A percentile compares a stretch with the other conserved stretches of the same genome.
Evolutionary conservation across 768 basidiomycete species (phyloP).

Genomic region (Tephrocybe sp.): DNA sequence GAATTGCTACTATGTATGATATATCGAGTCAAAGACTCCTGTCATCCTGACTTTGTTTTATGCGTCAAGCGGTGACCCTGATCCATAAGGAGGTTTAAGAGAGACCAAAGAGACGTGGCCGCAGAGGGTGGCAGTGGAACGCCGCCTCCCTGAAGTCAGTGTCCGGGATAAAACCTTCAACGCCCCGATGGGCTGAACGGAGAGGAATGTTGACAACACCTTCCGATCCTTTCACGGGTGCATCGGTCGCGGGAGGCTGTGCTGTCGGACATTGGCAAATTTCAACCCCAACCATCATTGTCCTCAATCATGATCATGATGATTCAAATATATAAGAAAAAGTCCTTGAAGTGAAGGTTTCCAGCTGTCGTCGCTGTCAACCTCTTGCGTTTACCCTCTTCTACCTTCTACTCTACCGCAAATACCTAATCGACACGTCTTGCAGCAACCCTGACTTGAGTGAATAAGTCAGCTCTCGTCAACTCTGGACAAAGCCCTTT

Average conservation of each 20-base stretch:
- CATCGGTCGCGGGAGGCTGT: constrained; percentile 4
- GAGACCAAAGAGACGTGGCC: neutral
- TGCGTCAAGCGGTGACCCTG: neutral
- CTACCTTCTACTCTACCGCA: neutral
- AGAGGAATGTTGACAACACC: too few species aligned
- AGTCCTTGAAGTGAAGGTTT: neutral
- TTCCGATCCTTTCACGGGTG: neutral
- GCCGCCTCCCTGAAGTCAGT: neutral
- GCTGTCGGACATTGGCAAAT: constrained; percentile 4
- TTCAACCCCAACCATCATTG: constrained; percentile 5
- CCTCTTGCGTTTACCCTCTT: too few species aligned
- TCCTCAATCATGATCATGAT: neutral
- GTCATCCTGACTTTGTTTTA: constrained; percentile 4
- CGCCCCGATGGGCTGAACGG: neutral
- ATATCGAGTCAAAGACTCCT: neutral
- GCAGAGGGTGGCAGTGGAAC: neutral
- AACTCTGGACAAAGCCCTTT: neutral
- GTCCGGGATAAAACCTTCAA: neutral
- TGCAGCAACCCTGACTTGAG: too few species aligned
- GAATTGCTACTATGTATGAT: neutral
- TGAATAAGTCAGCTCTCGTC: too few species aligned
- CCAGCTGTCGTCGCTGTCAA: too few species aligned
- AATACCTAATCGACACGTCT: too few species aligned
- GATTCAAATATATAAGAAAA: neutral
- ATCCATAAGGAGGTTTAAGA: neutral